Evolutionary conservation across 2,329 filamentous ascomycete genomes (phyloP).

Genomic region (Colletotrichum tofieldiae): DNA sequence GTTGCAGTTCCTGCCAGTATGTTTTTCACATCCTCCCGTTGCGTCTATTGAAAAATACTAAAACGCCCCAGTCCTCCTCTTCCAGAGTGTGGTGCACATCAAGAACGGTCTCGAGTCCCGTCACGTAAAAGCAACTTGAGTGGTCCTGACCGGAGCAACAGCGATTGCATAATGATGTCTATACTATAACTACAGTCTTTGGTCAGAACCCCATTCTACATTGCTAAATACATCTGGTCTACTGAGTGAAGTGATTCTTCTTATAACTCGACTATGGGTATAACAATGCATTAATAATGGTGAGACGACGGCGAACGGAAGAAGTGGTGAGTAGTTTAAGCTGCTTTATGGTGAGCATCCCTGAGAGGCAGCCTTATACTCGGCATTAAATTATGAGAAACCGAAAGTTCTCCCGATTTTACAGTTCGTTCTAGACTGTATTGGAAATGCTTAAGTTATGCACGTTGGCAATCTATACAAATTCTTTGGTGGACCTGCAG

Average conservation of each 20-base stretch:
- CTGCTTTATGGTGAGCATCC: neutral
- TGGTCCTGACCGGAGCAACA: neutral
- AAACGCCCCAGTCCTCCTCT: constrained; percentile 25
- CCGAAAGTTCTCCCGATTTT: too few relatives aligned
- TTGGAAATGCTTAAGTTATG: too few relatives aligned
- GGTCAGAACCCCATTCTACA: neutral
- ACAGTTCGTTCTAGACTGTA: too few relatives aligned
- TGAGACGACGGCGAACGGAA: neutral
- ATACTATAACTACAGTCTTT: neutral
- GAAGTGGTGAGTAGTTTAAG: neutral
- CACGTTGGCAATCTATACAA: too few relatives aligned
- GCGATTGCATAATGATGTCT: neutral
- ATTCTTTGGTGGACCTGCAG: too few relatives aligned
- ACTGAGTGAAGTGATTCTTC: neutral
- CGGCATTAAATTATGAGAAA: too few relatives aligned
- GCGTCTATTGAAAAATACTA: neutral
- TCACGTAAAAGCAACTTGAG: neutral
- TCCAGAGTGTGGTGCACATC: constrained; percentile 9
- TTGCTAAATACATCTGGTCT: too few relatives aligned
- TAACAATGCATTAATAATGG: neutral
- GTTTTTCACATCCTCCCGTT: constrained; percentile 47
- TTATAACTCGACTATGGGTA: neutral
- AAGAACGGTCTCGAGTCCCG: neutral
- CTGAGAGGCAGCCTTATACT: too few relatives aligned
- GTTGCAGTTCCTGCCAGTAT: constrained; percentile 69